Evolutionary conservation across 805 yeast species (phyloP).

Genomic region (Saccharomyces mikatae): DNA sequence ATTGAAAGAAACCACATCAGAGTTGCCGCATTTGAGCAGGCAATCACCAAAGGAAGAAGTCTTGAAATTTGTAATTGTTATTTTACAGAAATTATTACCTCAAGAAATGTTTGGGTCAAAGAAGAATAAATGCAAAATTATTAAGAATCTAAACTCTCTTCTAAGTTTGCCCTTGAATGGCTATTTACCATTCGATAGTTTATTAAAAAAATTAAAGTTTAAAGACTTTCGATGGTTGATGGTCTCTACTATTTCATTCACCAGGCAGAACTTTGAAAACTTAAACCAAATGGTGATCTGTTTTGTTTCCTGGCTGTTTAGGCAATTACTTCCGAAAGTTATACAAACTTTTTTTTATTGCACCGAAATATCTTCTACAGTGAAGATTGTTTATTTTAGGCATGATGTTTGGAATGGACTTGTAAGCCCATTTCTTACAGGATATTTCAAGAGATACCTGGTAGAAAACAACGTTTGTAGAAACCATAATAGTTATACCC

Average conservation of each 20-base stretch:
- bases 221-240: slow-evolving; percentile 52
- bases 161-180: slow-evolving; percentile 36
- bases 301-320: slow-evolving; percentile 55
- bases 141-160: slow-evolving; percentile 31
- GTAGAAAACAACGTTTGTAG: slow-evolving; percentile 10
- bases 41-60: slow-evolving; percentile 33
- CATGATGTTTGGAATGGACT: slow-evolving; percentile 50
- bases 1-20: neutral
- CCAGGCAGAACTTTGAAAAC: slow-evolving; percentile 36
- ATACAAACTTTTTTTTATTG: slow-evolving; percentile 55
- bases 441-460: slow-evolving; percentile 37
- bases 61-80: slow-evolving; percentile 34
- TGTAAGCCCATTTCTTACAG: slow-evolving; percentile 35
- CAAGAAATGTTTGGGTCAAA: slow-evolving; percentile 43
- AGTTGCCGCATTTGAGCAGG: slow-evolving; percentile 26
- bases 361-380: slow-evolving; percentile 44
- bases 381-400: slow-evolving; percentile 41
- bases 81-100: slow-evolving; percentile 46
- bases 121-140: slow-evolving; percentile 38
- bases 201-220: slow-evolving; percentile 29
- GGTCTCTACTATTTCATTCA: slow-evolving; percentile 20
- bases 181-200: slow-evolving; percentile 24
- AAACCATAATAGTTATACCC: slow-evolving; percentile 17
- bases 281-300: slow-evolving; percentile 32
- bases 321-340: slow-evolving; percentile 37